phyloP scores from a whole-genome alignment of 768 basidiomycete genomes.

The Neoboletus magnificus region DNA sequence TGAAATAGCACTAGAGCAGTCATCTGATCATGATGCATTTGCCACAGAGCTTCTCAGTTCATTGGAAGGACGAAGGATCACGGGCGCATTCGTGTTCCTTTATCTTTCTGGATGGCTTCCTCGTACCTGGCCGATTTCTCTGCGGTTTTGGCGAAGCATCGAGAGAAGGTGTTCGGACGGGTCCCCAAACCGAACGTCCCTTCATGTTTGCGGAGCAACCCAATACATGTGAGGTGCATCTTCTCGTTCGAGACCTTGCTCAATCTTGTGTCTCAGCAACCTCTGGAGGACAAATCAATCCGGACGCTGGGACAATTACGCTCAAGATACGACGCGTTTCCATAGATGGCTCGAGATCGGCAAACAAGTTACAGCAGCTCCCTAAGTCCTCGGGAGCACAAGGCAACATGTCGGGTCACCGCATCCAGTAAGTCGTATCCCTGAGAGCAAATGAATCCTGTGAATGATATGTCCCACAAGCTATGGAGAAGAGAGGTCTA shows the following conservation, averaged over 20 bases:
- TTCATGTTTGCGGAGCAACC: slow-evolving; percentile 53
- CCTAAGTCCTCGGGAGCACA: slow-evolving; percentile 38
- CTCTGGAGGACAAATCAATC: slow-evolving; percentile 20
- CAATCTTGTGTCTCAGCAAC: neutral
- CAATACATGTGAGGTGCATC: slow-evolving; percentile 34
- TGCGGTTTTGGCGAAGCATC: slow-evolving; percentile 52
- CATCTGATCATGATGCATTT: slow-evolving; percentile 3
- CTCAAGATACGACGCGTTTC: slow-evolving; percentile 45
- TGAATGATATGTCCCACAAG: slow-evolving; percentile 31
- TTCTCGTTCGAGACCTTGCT: neutral
- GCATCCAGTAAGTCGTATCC: slow-evolving; percentile 41
- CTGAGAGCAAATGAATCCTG: neutral
- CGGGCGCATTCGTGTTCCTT: slow-evolving; percentile 53
- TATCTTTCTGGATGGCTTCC: slow-evolving; percentile 61
- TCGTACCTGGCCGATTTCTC: slow-evolving; percentile 61
- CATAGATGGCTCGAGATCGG: slow-evolving; percentile 29
- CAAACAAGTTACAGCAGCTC: slow-evolving; percentile 42
- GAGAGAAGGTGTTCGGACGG: slow-evolving; percentile 53
- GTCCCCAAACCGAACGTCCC: slow-evolving; percentile 49
- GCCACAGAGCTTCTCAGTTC: slow-evolving; percentile 52
- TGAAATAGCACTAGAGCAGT: neutral
- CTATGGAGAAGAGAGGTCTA: slow-evolving; percentile 43
- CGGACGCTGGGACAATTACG: slow-evolving; percentile 50
- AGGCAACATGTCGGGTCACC: slow-evolving; percentile 38
- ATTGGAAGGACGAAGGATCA: slow-evolving; percentile 63